Percentiles rank a stretch among this genome's conserved stretches.
Evolutionary conservation across 768 basidiomycete genomes (phyloP).

Genomic region (Floccularia luteovirens): DNA sequence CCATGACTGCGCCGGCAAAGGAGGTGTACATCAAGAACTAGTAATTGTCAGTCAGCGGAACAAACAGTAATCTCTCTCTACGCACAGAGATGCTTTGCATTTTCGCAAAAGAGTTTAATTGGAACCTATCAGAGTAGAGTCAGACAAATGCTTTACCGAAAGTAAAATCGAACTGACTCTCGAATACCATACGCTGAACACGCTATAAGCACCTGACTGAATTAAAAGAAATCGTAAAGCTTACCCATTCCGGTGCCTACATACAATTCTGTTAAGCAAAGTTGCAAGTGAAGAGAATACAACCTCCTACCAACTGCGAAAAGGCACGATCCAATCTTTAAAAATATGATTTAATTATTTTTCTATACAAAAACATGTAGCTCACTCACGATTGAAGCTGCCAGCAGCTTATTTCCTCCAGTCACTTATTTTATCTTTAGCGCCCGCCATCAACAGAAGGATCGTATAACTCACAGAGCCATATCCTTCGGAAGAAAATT

Average conservation of each 20-base stretch:
- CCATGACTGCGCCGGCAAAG: constrained; percentile 26
- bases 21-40: constrained; percentile 23
- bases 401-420: background rate
- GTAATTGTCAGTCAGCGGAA: background rate
- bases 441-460: background rate
- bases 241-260: background rate
- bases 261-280: background rate
- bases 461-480: constrained; percentile 1
- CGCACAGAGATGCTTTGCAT: background rate
- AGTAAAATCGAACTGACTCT: background rate
- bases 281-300: background rate
- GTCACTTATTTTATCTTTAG: background rate
- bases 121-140: background rate
- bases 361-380: background rate
- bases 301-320: background rate
- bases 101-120: background rate
- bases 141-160: background rate
- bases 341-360: background rate
- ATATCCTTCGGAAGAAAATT: constrained; percentile 12
- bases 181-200: background rate
- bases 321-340: background rate
- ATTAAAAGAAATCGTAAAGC: background rate
- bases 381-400: background rate
- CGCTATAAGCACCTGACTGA: background rate
- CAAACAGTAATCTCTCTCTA: background rate